phyloP scores from a whole-genome alignment of 139 green algal species.

The Zygnema cylindricum region DNA sequence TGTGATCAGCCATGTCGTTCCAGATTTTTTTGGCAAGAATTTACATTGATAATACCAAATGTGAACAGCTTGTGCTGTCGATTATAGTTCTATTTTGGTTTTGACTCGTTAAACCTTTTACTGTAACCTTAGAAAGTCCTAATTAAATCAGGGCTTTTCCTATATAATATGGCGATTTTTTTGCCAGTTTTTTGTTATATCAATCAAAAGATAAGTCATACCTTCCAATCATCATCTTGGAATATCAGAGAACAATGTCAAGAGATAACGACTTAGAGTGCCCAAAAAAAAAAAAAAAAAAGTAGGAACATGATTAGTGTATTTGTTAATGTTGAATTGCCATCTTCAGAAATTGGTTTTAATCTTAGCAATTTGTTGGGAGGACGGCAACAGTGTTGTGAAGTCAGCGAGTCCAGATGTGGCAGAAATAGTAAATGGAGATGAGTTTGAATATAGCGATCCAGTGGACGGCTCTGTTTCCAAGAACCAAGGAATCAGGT shows the following conservation, averaged over 20 bases:
- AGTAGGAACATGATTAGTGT: not conserved
- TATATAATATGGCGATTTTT: too few relatives aligned
- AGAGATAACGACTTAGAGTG: too few relatives aligned
- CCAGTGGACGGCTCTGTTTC: conserved; percentile 65
- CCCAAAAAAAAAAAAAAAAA: too few relatives aligned
- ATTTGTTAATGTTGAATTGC: not conserved
- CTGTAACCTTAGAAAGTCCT: too few relatives aligned
- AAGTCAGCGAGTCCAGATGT: not conserved
- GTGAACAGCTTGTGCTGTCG: not conserved
- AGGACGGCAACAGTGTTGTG: too few relatives aligned
- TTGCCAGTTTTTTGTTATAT: too few relatives aligned
- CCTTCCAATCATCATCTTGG: too few relatives aligned
- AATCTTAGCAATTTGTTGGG: conserved; percentile 43
- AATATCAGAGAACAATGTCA: too few relatives aligned
- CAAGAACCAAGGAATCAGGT: conserved; percentile 65
- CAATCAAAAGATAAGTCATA: too few relatives aligned
- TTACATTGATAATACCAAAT: not conserved
- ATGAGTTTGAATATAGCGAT: conserved; percentile 67
- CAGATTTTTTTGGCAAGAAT: not conserved
- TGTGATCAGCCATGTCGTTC: not conserved
- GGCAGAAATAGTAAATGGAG: conserved; percentile 24
- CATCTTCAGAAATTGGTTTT: conserved; percentile 1
- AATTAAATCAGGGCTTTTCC: too few relatives aligned
- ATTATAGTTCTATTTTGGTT: too few relatives aligned
- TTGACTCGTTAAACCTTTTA: too few relatives aligned